These are phyloP conservation scores for Nemania bipapillata DNA, from an alignment of 2,329 filamentous ascomycete genomes.

Conservation along the genomic window DNA sequence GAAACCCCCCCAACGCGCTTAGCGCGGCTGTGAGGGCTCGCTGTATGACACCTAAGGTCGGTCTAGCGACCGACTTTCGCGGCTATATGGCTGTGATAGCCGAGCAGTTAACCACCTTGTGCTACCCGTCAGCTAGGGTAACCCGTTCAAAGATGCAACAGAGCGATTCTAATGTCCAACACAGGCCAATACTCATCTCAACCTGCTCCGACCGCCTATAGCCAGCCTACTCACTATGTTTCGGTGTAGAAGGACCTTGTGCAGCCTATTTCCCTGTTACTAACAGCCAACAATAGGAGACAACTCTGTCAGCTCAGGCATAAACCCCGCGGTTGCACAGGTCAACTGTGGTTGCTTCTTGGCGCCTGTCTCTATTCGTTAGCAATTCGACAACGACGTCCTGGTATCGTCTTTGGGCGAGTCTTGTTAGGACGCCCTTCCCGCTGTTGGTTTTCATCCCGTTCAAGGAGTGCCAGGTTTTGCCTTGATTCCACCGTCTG, in stretches of 20 bases:
- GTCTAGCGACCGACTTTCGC: conserved; percentile 18
- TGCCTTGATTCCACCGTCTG: not conserved
- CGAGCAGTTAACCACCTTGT: conserved; percentile 29
- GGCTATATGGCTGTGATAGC: conserved; percentile 13
- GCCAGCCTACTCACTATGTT: conserved; percentile 6
- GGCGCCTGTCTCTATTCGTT: not conserved
- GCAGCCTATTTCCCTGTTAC: conserved; percentile 9
- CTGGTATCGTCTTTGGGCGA: not conserved
- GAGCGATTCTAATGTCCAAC: not conserved
- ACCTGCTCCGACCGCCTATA: conserved; percentile 2
- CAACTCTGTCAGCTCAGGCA: conserved; percentile 18
- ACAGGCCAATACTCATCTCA: not conserved
- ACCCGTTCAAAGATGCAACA: conserved; percentile 14
- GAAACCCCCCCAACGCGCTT: conserved; percentile 41
- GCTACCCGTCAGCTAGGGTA: conserved; percentile 11
- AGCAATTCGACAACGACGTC: not conserved
- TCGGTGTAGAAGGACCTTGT: conserved; percentile 29
- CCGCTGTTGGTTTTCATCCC: not conserved
- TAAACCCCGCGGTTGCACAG: not conserved
- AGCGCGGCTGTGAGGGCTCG: conserved; percentile 40
- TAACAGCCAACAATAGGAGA: not conserved
- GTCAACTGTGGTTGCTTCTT: not conserved
- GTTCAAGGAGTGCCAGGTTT: not conserved
- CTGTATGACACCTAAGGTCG: conserved; percentile 34
- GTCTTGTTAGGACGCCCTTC: not conserved